A percentile compares a stretch with the other conserved stretches of the same genome.
Conservation (phyloP, 78 protist genomes). For the Monocercomonoides exilis region DNA sequence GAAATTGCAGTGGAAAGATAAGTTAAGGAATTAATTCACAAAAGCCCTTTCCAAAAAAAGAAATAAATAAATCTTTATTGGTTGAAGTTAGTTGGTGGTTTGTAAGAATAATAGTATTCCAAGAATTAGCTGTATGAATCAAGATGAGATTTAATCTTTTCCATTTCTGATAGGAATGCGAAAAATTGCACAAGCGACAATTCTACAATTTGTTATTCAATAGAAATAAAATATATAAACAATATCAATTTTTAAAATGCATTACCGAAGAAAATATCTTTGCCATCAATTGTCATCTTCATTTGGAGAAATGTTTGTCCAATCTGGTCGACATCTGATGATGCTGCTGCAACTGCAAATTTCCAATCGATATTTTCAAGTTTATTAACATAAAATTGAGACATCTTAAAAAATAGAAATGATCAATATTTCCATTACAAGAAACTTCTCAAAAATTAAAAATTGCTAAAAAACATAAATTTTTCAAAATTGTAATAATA, state of each 20-base stretch:
- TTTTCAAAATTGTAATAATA: too few relatives aligned
- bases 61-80: too few relatives aligned
- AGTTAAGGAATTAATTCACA: too few relatives aligned
- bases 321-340: neutral
- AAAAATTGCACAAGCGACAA: neutral
- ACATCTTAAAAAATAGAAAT: too few relatives aligned
- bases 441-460: too few relatives aligned
- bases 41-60: too few relatives aligned
- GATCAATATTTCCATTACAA: too few relatives aligned
- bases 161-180: neutral
- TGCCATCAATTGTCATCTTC: neutral
- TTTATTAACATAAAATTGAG: neutral
- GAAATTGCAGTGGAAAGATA: too few relatives aligned
- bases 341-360: neutral
- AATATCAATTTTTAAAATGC: neutral
- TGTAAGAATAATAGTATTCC: too few relatives aligned
- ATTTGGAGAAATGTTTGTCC: conserved; percentile 1
- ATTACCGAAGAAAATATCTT: neutral
- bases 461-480: too few relatives aligned
- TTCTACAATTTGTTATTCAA: neutral
- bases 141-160: neutral
- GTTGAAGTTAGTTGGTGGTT: too few relatives aligned
- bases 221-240: neutral
- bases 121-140: neutral
- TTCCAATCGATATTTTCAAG: neutral